These are phyloP conservation scores for Plantago elongata DNA, from an alignment of 257 asterid species.

Conservation along the genomic window DNA sequence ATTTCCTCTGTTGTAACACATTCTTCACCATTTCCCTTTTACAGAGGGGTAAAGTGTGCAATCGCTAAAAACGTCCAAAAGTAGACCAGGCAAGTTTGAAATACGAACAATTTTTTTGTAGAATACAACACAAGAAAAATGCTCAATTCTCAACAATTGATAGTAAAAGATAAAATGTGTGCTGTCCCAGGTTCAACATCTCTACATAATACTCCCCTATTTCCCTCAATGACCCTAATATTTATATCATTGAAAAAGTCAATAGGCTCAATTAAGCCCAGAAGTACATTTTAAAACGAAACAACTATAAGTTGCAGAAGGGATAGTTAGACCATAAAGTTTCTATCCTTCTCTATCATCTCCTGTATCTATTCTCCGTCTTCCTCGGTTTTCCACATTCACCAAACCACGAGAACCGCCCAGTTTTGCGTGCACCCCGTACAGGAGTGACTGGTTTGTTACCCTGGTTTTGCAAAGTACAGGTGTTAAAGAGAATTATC, in stretches of 20 bases:
- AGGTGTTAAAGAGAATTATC: not conserved
- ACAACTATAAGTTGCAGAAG: not conserved
- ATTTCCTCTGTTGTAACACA: not conserved
- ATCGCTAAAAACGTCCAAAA: too few species aligned
- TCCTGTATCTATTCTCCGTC: constrained; percentile 36
- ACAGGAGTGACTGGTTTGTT: constrained; percentile 46
- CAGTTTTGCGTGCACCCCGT: constrained; percentile 33
- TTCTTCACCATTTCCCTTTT: too few species aligned
- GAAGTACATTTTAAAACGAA: constrained; percentile 23
- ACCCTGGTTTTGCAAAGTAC: constrained; percentile 25
- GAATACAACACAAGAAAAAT: not conserved
- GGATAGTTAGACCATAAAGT: constrained; percentile 11
- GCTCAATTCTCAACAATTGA: constrained; percentile 14
- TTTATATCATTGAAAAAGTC: not conserved
- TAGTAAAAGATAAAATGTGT: constrained; percentile 20
- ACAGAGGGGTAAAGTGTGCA: too few species aligned
- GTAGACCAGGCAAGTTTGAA: too few species aligned
- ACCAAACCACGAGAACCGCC: constrained; percentile 71
- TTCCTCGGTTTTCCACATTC: constrained; percentile 66
- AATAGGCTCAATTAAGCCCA: constrained; percentile 20
- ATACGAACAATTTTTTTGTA: not conserved
- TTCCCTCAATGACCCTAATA: constrained; percentile 18
- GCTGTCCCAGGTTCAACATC: constrained; percentile 20
- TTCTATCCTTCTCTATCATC: constrained; percentile 24
- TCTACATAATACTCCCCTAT: constrained; percentile 29